phyloP scores from a whole-genome alignment of 768 basidiomycete genomes.

The Hortiboletus campestris region DNA sequence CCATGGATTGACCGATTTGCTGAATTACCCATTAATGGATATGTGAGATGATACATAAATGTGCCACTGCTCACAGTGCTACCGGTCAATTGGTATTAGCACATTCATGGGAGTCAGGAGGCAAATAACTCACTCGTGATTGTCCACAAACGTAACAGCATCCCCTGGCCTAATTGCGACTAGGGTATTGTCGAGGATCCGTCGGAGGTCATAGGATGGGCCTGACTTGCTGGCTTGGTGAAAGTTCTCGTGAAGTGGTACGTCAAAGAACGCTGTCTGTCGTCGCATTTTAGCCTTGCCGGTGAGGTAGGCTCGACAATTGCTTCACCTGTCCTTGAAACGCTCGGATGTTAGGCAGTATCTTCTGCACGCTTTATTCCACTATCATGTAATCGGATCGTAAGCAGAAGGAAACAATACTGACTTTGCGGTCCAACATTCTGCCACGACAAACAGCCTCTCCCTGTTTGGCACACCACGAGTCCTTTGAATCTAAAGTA shows the following conservation, averaged over 20 bases:
- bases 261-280: slow-evolving; percentile 88
- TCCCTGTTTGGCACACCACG: slow-evolving; percentile 44
- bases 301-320: neutral
- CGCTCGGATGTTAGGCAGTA: slow-evolving; percentile 57
- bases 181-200: slow-evolving; percentile 67
- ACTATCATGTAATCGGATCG: neutral
- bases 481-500: slow-evolving; percentile 48
- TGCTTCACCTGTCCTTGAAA: slow-evolving; percentile 62
- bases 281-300: neutral
- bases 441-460: slow-evolving; percentile 67
- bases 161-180: slow-evolving; percentile 68
- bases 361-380: slow-evolving; percentile 40
- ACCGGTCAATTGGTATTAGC: slow-evolving; percentile 1
- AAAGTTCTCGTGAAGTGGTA: slow-evolving; percentile 85
- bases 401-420: slow-evolving; percentile 15
- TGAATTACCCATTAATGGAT: slow-evolving; percentile 18
- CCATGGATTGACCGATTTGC: slow-evolving; percentile 72
- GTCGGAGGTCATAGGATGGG: slow-evolving; percentile 70
- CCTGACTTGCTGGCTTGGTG: slow-evolving; percentile 69
- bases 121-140: slow-evolving; percentile 67
- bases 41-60: neutral
- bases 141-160: slow-evolving; percentile 89
- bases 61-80: slow-evolving; percentile 60
- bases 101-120: neutral
- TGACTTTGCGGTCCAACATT: slow-evolving; percentile 80